A percentile compares a stretch with the other conserved stretches of the same genome.
Evolutionary conservation across 352 stramenopile species (phyloP).

Genomic region (Phytophthora pini): DNA sequence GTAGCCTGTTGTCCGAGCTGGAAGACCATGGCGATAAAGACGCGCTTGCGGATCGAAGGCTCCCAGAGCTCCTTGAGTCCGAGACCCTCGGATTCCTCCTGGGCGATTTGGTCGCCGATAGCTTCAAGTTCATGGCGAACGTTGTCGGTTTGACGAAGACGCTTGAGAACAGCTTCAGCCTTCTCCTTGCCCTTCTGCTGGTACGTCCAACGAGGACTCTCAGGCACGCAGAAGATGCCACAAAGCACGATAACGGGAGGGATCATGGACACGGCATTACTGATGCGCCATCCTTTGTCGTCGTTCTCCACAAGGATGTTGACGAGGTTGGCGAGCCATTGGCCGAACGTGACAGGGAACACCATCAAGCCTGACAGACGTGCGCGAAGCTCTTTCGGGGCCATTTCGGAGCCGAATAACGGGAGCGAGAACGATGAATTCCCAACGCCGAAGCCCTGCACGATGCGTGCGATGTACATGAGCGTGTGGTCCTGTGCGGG

Average conservation of each 20-base stretch:
- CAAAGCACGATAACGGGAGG: conserved; percentile 45
- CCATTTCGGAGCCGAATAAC: conserved; percentile 48
- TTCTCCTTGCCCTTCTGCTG: conserved; percentile 32
- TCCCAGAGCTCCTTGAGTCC: conserved; percentile 35
- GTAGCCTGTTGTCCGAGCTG: conserved; percentile 50
- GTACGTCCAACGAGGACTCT: conserved; percentile 41
- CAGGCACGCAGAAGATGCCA: conserved; percentile 38
- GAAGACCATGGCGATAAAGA: conserved; percentile 44
- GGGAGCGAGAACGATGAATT: conserved; percentile 46
- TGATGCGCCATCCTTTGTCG: conserved; percentile 40
- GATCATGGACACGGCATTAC: conserved; percentile 44
- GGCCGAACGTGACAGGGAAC: conserved; percentile 29
- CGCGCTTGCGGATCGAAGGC: conserved; percentile 24
- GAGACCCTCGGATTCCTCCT: conserved; percentile 25
- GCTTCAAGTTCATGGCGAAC: conserved; percentile 40
- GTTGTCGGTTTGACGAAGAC: conserved; percentile 42
- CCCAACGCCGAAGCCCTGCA: conserved; percentile 47
- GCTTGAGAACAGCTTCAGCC: conserved; percentile 42
- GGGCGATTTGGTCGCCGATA: conserved; percentile 42
- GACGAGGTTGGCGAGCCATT: conserved; percentile 42
- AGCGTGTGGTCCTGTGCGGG: conserved; percentile 26
- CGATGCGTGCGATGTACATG: conserved; percentile 39
- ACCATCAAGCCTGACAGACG: conserved; percentile 47
- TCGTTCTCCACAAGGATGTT: conserved; percentile 41
- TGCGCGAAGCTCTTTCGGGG: conserved; percentile 43